Base-by-base conservation (phyloP, 1,139 yeast genomes). In the Kodamaea plutei region DNA sequence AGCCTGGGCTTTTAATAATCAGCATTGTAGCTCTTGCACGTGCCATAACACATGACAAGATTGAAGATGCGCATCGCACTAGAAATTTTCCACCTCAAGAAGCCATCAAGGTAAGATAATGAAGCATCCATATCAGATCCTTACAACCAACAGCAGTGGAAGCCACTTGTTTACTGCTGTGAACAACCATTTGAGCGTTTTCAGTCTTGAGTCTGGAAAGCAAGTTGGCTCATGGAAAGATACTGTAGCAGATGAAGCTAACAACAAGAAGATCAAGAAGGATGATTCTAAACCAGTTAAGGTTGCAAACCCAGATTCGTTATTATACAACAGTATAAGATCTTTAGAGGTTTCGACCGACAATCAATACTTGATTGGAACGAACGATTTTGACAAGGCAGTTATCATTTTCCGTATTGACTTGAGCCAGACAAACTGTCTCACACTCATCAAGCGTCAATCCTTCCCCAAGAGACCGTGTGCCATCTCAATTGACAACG, bases 381-480 rank as follows among this genome's bases (percentile, higher is more conserved):
- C 85, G 23, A 80, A 94, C 3, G 95, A 85, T 50, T 82, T 82
- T 40, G 93, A 84, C 50, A 89, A 89, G 56, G 78, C 94, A 2
- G 79, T 80, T 9, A 66, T 80, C n/a, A 69, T 85, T 7, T 79
- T 84, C 40, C 48, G 58, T 25, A 44, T 79, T 15, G 63, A 70
- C 37, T 53, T 45, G 23, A 24, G 37, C 11, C 37, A 39, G 13
- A 25, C 38, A 4, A 62, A 68, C 36, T 63, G 73, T 29, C 61
- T 84, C 29, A 52, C 50, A n/a, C 53, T 79, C 20, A 48, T 73
- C 27, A 82, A 84, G 47, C 76, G 93, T 51, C 89, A 87, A 50
- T 69, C 75, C 6, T 79, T 87, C 50, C 87, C 96, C 15, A 91
- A 91, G 58, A 77, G 97, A 54, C 96, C 97, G 8, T 81, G 88